Evolutionary conservation across 352 stramenopile species (phyloP).

Genomic region (Hyaloperonospora brassicae): DNA sequence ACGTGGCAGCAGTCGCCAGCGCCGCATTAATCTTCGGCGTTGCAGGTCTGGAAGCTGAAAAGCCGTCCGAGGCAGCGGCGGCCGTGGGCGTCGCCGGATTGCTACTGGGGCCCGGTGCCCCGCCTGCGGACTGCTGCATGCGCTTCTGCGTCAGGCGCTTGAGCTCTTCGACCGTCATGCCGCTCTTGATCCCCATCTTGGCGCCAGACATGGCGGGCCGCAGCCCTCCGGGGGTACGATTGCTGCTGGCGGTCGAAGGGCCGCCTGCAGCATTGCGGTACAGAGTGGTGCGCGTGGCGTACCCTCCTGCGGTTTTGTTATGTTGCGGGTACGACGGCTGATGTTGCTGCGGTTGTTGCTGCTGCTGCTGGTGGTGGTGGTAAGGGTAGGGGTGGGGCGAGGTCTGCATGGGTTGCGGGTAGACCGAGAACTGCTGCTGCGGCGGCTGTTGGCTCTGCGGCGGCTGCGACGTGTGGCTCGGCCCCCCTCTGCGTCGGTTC

Average conservation of each 20-base stretch:
- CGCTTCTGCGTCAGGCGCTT: constrained; percentile 81
- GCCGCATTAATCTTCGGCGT: constrained; percentile 64
- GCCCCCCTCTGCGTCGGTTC: constrained; percentile 40
- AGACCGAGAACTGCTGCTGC: constrained; percentile 35
- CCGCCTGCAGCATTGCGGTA: constrained; percentile 15
- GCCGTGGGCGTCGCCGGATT: constrained; percentile 37
- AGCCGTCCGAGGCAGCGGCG: constrained; percentile 10
- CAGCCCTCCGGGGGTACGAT: constrained; percentile 10
- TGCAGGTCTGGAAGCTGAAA: constrained; percentile 25
- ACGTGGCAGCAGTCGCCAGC: constrained; percentile 35
- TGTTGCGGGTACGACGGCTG: constrained; percentile 23
- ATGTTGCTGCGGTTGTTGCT: constrained; percentile 27
- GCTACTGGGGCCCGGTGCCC: too few relatives aligned
- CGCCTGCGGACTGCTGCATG: constrained; percentile 51
- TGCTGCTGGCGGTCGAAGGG: not conserved
- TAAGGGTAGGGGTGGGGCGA: constrained; percentile 27
- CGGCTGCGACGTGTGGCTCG: constrained; percentile 21
- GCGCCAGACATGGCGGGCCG: constrained; percentile 34
- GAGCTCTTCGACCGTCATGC: constrained; percentile 83
- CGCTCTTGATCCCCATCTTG: constrained; percentile 85
- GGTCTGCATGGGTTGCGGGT: constrained; percentile 24
- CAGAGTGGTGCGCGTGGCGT: constrained; percentile 17
- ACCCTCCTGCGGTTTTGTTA: constrained; percentile 23
- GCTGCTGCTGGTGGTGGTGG: constrained; percentile 36
- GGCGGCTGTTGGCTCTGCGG: constrained; percentile 26